phyloP scores from a whole-genome alignment of 768 basidiomycete species.

The Xerocomellus chrysenteron region DNA sequence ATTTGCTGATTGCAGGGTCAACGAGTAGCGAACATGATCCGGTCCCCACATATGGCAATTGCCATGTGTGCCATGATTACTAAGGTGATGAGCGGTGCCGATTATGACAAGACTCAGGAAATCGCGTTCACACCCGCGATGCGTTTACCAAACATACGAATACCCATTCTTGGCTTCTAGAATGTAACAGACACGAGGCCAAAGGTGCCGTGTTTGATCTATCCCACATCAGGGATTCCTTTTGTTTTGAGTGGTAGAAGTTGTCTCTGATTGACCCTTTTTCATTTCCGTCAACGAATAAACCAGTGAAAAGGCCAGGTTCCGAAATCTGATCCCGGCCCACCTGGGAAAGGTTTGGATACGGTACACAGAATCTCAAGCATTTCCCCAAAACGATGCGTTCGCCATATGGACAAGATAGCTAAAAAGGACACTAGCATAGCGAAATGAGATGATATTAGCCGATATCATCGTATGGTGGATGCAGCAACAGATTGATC shows the following conservation, averaged over 20 bases:
- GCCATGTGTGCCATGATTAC: background rate
- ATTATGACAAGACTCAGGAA: background rate
- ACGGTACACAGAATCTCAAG: background rate
- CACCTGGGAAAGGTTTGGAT: background rate
- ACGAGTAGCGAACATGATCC: constrained; percentile 4
- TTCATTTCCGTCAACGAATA: constrained; percentile 4
- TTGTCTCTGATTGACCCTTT: background rate
- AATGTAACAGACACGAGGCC: constrained; percentile 13
- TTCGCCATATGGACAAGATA: background rate
- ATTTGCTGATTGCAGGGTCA: constrained; percentile 2
- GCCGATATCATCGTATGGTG: background rate
- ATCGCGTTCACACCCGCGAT: constrained; percentile 7
- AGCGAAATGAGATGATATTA: constrained; percentile 2
- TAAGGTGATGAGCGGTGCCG: constrained; percentile 7
- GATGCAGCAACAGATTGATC: background rate
- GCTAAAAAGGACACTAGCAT: background rate
- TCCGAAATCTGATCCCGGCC: background rate
- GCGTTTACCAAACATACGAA: constrained; percentile 3
- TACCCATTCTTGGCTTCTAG: background rate
- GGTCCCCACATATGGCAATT: constrained; percentile 3
- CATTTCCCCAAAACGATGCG: background rate
- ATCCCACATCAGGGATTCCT: constrained; percentile 14
- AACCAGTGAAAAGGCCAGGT: background rate
- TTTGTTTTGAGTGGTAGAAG: constrained; percentile 9
- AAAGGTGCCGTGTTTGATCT: background rate